Base-by-base conservation (phyloP, 345 rosid genomes). In the Cochlearia excelsa region DNA sequence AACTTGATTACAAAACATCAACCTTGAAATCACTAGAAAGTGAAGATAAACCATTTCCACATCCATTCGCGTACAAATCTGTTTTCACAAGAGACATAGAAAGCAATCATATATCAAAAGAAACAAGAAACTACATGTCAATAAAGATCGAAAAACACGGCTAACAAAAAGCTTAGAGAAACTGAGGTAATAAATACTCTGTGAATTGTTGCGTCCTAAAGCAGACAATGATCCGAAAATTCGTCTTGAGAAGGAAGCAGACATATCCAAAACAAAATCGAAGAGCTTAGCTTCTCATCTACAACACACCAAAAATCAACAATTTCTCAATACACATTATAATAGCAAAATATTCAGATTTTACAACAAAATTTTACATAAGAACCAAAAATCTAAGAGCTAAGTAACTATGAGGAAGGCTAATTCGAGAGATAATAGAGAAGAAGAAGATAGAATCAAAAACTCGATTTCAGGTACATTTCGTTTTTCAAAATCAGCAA, bases 201-300 rank as follows among this genome's bases (percentile, higher is more conserved):
- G 59, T 34, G 68, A 51, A 63, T 34, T 9, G 9, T 30, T 9
- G 9, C 65, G 63, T 59, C 69, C 57, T 29, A 65, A 26, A 39
- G 61, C 59, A 50, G 74, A 42, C 2, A 78, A 71, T 2, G 76
- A 73, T 9, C 79, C 77, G 2, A 75, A 7, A 59, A 80, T 3
- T 69, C 73, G 69, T 72, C 62, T 67, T 4, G 78, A 78, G 44
- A 78, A 42, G 1, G 73, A 67, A 39, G 77, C 67, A 46, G 84
- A 85, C 90, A 82, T 84, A 9, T 26, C 9, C 63, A 16, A 16
- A 16, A 16, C 23, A 16, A 16, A 16, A 16, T 16, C 23, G 23
- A 16, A 16, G 23, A 27, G 35, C 55, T 61, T 60, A 68, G 28
- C 29, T 54, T 35, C 61, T 46, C 67, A 52, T 68, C 67, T 59